phyloP scores from a whole-genome alignment of 2,329 filamentous ascomycete species.

The Aspergillus piperis region DNA sequence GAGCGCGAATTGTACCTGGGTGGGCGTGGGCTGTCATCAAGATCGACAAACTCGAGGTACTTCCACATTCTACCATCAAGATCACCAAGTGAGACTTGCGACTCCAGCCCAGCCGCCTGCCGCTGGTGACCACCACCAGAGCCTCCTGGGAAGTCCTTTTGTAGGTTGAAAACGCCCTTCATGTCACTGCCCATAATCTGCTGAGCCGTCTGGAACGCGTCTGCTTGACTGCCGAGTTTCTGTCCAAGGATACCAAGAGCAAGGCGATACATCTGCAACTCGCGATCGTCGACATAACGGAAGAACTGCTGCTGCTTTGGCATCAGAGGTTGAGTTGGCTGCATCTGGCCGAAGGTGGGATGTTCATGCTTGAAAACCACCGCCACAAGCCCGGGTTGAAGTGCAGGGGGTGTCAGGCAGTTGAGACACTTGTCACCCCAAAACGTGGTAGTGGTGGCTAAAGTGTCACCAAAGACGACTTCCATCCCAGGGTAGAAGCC shows the following conservation, averaged over 20 bases:
- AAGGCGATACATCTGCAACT: constrained; percentile 50
- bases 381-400: constrained; percentile 66
- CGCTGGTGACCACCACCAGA: constrained; percentile 47
- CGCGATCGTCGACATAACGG: constrained; percentile 63
- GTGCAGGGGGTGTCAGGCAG: constrained; percentile 72
- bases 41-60: constrained; percentile 75
- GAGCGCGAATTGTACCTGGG: constrained; percentile 67
- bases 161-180: constrained; percentile 51
- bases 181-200: constrained; percentile 50
- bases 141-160: constrained; percentile 45
- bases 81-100: constrained; percentile 49
- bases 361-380: constrained; percentile 67
- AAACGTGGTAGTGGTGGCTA: constrained; percentile 72
- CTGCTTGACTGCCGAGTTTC: constrained; percentile 48
- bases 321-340: constrained; percentile 45
- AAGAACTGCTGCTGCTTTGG: constrained; percentile 60
- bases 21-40: constrained; percentile 70
- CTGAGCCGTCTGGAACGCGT: constrained; percentile 51
- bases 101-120: constrained; percentile 46
- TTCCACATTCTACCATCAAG: constrained; percentile 70
- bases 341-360: constrained; percentile 50
- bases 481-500: constrained; percentile 78
- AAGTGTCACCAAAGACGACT: constrained; percentile 77
- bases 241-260: constrained; percentile 49
- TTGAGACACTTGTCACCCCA: constrained; percentile 81